Base-by-base conservation (phyloP, 2,329 filamentous ascomycete genomes). In the Cadophora sp. region DNA sequence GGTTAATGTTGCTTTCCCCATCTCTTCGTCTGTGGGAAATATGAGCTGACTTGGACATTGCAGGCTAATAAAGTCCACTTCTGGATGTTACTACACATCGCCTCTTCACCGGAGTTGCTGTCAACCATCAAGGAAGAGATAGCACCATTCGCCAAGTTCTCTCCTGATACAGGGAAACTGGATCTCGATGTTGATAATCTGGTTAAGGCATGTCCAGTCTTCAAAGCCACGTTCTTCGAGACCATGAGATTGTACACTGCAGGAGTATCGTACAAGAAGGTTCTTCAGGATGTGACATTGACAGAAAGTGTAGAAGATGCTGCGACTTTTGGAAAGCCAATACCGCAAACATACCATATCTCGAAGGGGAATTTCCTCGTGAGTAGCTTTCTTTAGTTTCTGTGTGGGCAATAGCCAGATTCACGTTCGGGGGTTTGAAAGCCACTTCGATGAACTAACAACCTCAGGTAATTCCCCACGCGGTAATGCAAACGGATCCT, bases 51-150 rank as follows among this genome's bases (percentile, higher is more conserved):
- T 41, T 24, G 7, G 5, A 22, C 8, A 30, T 6, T 3, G 27
- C 6, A 62, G 59, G 59, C 81, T 4, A 81, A 82, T 60, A 79
- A 80, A 9, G 75, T 85, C 66, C 76, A 81, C n/a, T 84, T 83
- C 71, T 85, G 83, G 82, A 79, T 80, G 67, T 68, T 83, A 6
- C 74, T 81, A 20, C 80, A 81, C 45, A 78, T 84, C 43, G 79
- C 80, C 61, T 75, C 79, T 0, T 77, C 80, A 20, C 73, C 76
- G 3, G 70, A 73, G 1, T 75, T 84, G 16, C 73, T 82, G 13
- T 73, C 78, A 22, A 75, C 78, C 13, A 76, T 84, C n/a, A 76
- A 81, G 14, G 73, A 78, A 53, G 83, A 85, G 69, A 80, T 83
- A 27, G 72, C 73, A 3, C 76, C 80, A 5, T 81, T 77, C 59